phyloP scores from a whole-genome alignment of 768 basidiomycete species.

The Stropharia rugosoannulata region DNA sequence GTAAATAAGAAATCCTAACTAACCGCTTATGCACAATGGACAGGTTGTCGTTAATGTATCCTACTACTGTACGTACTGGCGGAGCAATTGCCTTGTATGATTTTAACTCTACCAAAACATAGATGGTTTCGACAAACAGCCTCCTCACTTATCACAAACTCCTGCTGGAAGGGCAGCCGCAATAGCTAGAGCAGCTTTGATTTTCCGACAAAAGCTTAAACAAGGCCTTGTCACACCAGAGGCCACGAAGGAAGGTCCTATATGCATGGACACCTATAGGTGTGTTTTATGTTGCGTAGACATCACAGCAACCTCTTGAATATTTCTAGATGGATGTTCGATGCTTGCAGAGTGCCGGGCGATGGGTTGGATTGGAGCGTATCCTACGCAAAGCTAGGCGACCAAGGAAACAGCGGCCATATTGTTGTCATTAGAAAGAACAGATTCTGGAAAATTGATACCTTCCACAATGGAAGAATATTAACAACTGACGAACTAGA shows the following conservation, averaged over 20 bases:
- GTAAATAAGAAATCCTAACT: background rate
- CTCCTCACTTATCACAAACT: constrained; percentile 55
- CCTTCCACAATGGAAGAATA: constrained; percentile 51
- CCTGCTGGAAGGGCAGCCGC: constrained; percentile 69
- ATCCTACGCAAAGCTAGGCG: constrained; percentile 58
- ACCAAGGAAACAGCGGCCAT: constrained; percentile 67
- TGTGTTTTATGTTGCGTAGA: constrained; percentile 24
- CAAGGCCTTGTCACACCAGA: constrained; percentile 68
- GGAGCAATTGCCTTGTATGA: background rate
- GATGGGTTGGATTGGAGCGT: constrained; percentile 78
- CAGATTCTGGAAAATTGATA: constrained; percentile 79
- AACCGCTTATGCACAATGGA: background rate
- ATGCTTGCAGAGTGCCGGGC: constrained; percentile 82
- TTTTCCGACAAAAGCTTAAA: constrained; percentile 71
- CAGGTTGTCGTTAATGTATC: constrained; percentile 87
- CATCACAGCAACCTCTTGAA: background rate
- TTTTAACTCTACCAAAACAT: constrained; percentile 1
- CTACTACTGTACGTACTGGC: constrained; percentile 73
- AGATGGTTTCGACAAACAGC: constrained; percentile 81
- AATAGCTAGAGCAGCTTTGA: constrained; percentile 67
- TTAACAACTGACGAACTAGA: constrained; percentile 66
- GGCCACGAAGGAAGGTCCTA: constrained; percentile 59
- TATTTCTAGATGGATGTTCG: constrained; percentile 81
- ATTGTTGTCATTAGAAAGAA: constrained; percentile 86
- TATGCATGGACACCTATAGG: constrained; percentile 91